Percentiles rank a stretch among this genome's conserved stretches.
Conservation (phyloP, 257 asterid genomes). For the Solanum neorickii region DNA sequence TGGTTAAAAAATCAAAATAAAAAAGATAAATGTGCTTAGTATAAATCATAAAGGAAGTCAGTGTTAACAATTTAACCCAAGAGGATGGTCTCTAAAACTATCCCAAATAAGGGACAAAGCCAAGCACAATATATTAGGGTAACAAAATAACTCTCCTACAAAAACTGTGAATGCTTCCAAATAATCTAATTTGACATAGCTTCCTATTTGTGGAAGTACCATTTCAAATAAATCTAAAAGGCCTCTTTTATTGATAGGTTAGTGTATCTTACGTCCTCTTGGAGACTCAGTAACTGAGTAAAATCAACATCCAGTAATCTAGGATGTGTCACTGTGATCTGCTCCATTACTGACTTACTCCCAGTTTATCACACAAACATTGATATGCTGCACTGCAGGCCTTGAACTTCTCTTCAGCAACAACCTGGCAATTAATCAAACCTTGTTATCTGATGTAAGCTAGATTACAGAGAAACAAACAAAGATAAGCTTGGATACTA, state of each 20-base stretch:
- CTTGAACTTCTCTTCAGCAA: constrained; percentile 93
- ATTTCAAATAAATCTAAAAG: not conserved
- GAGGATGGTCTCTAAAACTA: not conserved
- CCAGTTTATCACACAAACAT: constrained; percentile 58
- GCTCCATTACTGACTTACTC: constrained; percentile 7
- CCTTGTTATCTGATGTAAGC: not conserved
- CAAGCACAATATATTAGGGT: not conserved
- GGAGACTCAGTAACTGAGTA: not conserved
- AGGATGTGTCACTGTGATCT: not conserved
- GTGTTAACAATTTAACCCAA: not conserved
- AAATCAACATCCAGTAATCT: not conserved
- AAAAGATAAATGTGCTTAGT: not conserved
- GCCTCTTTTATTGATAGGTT: not conserved
- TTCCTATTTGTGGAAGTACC: not conserved
- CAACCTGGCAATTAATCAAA: constrained; percentile 27
- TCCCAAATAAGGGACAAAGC: not conserved
- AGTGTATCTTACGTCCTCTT: not conserved
- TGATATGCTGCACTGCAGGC: constrained; percentile 86
- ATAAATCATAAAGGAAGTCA: not conserved
- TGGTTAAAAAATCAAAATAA: not conserved
- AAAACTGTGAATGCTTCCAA: not conserved
- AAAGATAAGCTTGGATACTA: not conserved
- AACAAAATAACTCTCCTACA: not conserved
- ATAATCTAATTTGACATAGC: not conserved
- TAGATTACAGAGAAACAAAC: not conserved